A percentile compares a stretch with the other conserved stretches of the same genome.
Conservation (phyloP, 78 protist genomes). For the Ministeria vibrans region DNA sequence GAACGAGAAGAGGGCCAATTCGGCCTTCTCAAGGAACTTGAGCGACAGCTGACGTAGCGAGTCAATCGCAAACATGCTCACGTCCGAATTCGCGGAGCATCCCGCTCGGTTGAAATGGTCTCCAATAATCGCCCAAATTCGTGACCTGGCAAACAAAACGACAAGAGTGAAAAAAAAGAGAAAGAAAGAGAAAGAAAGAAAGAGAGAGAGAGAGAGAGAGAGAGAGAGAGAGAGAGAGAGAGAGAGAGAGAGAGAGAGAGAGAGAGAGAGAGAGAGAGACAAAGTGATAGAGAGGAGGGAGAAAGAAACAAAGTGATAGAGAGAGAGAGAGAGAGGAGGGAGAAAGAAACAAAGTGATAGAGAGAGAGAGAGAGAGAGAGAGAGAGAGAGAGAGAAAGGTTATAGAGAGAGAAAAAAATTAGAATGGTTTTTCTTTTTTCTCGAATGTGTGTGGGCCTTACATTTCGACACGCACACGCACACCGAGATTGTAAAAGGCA, state of each 20-base stretch:
- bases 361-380: too few relatives aligned
- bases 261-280: not conserved
- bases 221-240: slow-evolving; percentile 1
- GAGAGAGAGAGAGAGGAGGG: not conserved
- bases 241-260: slow-evolving; percentile 1
- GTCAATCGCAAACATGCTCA: slow-evolving; percentile 87
- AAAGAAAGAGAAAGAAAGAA: too few relatives aligned
- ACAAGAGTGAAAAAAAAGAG: too few relatives aligned
- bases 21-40: slow-evolving; percentile 85
- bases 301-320: not conserved
- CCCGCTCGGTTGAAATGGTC: slow-evolving; percentile 75
- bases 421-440: too few relatives aligned
- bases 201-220: slow-evolving; percentile 1
- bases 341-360: too few relatives aligned
- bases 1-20: slow-evolving; percentile 81
- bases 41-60: slow-evolving; percentile 89
- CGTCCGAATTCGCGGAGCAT: slow-evolving; percentile 35
- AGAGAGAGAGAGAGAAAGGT: too few relatives aligned
- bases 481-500: slow-evolving; percentile 80
- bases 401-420: too few relatives aligned
- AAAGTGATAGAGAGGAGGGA: not conserved
- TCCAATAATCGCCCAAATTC: slow-evolving; percentile 74
- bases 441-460: too few relatives aligned
- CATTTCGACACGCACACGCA: slow-evolving; percentile 86
- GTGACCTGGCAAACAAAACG: too few relatives aligned